Conservation (phyloP, 2,329 filamentous ascomycete species). For the Pseudogymnoascus destructans region DNA sequence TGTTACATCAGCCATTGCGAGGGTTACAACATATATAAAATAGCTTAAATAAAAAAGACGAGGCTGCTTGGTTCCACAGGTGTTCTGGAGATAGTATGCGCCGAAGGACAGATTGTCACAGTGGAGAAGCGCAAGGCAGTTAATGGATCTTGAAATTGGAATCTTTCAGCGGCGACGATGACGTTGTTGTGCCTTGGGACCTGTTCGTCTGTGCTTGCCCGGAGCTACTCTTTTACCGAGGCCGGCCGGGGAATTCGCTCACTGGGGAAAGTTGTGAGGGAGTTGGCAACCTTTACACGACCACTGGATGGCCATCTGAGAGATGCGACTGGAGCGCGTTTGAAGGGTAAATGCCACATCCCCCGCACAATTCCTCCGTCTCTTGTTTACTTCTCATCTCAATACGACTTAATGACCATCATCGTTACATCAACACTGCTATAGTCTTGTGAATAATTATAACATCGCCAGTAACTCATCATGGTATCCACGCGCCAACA, state of each 20-base stretch:
- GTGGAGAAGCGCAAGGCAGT: conserved; percentile 1
- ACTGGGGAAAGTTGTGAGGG: background rate
- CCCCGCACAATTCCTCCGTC: background rate
- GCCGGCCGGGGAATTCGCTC: background rate
- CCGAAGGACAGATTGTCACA: conserved; percentile 16
- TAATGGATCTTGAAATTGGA: conserved; percentile 4
- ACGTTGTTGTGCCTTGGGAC: conserved; percentile 14
- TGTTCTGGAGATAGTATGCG: conserved; percentile 12
- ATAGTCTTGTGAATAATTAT: background rate
- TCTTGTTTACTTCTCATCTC: background rate
- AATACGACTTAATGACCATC: background rate
- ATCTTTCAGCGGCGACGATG: conserved; percentile 13
- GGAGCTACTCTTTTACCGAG: background rate
- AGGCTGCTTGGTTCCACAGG: conserved; percentile 10
- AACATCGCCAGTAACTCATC: conserved; percentile 10
- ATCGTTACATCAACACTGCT: background rate
- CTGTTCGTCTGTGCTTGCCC: background rate
- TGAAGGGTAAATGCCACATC: conserved; percentile 2
- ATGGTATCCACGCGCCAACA: conserved; percentile 47
- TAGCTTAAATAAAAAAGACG: background rate
- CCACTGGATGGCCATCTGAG: background rate
- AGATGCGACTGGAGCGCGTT: conserved; percentile 8
- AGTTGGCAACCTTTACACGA: conserved; percentile 5
- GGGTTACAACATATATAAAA: conserved; percentile 18
- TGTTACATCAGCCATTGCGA: conserved; percentile 17